A percentile compares a stretch with the other conserved stretches of the same genome.
These are phyloP conservation scores for Apiospora saccharicola DNA, from an alignment of 2,329 filamentous ascomycete genomes.

Conservation along the genomic window DNA sequence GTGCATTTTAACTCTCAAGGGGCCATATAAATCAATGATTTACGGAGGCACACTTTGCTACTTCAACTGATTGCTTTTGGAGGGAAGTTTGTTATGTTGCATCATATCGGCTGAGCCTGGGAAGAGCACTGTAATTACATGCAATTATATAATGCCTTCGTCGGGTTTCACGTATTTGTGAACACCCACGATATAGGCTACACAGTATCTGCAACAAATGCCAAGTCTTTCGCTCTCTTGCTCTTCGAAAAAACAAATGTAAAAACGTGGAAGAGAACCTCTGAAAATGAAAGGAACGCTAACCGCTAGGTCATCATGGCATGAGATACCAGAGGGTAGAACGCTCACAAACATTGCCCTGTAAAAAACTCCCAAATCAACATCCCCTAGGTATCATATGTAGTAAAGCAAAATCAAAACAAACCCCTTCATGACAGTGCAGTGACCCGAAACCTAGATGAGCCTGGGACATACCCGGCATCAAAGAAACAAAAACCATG, in stretches of 20 bases:
- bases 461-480: constrained; percentile 9
- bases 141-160: not conserved
- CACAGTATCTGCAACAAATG: constrained; percentile 4
- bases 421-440: not conserved
- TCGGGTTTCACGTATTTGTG: not conserved
- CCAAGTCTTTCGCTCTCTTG: constrained; percentile 18
- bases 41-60: not conserved
- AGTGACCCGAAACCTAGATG: not conserved
- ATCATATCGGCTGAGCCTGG: not conserved
- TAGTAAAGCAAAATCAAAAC: constrained; percentile 19
- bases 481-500: constrained; percentile 7
- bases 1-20: not conserved
- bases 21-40: not conserved
- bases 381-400: constrained; percentile 31
- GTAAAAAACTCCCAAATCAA: constrained; percentile 26
- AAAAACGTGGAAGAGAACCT: not conserved
- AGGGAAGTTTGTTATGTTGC: not conserved
- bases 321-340: constrained; percentile 17
- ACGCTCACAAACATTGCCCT: not conserved
- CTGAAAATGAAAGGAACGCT: constrained; percentile 3
- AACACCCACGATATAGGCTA: not conserved
- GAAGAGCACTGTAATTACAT: not conserved
- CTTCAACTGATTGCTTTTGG: not conserved
- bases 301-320: constrained; percentile 11
- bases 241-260: not conserved